phyloP scores from a whole-genome alignment of 176 grass and related monocot species.

The Elymus sibiricus region DNA sequence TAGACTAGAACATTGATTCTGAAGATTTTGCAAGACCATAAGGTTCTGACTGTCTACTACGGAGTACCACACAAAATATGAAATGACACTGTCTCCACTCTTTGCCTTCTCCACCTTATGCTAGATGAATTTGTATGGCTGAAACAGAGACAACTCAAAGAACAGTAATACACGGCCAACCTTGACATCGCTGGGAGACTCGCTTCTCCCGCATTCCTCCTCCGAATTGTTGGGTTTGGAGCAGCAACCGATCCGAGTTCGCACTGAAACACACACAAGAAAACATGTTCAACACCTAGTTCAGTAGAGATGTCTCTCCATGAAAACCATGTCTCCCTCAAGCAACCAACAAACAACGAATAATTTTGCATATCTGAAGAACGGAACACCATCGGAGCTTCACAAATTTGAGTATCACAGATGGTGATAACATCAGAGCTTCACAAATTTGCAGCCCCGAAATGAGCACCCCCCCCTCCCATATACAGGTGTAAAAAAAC shows the following conservation, averaged over 20 bases:
- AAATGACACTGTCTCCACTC: background rate
- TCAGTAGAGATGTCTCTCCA: background rate
- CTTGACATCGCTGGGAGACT: background rate
- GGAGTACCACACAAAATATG: background rate
- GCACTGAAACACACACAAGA: slow-evolving; percentile 12
- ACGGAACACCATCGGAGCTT: background rate
- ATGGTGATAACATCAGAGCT: background rate
- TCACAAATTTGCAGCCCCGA: background rate
- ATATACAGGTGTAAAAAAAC: no score
- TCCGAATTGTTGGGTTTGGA: background rate
- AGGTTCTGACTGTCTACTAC: background rate
- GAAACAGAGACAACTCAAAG: background rate
- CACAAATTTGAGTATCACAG: no score
- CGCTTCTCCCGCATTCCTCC: background rate
- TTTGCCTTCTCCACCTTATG: background rate
- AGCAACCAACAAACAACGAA: background rate
- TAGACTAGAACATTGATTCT: background rate
- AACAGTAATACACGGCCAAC: background rate
- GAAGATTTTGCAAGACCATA: background rate
- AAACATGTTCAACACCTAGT: background rate
- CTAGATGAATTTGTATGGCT: background rate
- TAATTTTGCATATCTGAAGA: background rate
- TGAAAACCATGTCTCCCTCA: background rate
- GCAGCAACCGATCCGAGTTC: slow-evolving; percentile 14
- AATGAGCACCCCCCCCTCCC: background rate